Evolutionary conservation across 345 rosid species (phyloP).

Genomic region (Citrus sp.): DNA sequence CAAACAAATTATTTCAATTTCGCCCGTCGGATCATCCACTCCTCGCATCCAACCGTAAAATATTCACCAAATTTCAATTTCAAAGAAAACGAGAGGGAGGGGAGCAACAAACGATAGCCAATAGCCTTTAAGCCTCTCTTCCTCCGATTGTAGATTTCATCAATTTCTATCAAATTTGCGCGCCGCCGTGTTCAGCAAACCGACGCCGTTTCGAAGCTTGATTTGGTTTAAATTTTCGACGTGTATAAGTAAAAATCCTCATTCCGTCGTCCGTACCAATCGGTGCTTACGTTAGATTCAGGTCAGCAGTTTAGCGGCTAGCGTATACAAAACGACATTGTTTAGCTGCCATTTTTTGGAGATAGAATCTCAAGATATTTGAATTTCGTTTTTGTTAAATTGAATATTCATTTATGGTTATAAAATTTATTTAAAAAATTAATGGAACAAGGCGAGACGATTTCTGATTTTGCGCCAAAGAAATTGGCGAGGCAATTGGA

Average conservation of each 20-base stretch:
- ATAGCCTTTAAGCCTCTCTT: neutral
- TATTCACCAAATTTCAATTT: constrained; percentile 21
- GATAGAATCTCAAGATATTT: neutral
- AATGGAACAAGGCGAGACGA: constrained; percentile 47
- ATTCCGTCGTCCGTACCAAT: neutral
- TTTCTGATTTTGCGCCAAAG: constrained; percentile 40
- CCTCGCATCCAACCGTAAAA: constrained; percentile 18
- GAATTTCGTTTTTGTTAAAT: neutral
- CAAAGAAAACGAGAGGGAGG: constrained; percentile 36
- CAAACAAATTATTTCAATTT: constrained; percentile 23
- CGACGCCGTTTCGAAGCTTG: neutral
- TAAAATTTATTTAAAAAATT: neutral
- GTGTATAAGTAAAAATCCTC: neutral
- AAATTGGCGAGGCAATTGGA: constrained; percentile 52
- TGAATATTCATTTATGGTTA: neutral
- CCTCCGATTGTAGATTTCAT: neutral
- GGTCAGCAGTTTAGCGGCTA: neutral
- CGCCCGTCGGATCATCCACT: constrained; percentile 23
- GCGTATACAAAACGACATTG: neutral
- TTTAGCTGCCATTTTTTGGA: neutral
- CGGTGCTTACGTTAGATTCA: neutral
- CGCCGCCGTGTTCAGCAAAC: neutral
- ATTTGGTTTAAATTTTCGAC: neutral
- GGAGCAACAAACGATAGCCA: constrained; percentile 3
- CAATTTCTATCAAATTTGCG: neutral